Evolutionary conservation across 208 protist species (phyloP).

Genomic region (Crithidia brevicula): DNA sequence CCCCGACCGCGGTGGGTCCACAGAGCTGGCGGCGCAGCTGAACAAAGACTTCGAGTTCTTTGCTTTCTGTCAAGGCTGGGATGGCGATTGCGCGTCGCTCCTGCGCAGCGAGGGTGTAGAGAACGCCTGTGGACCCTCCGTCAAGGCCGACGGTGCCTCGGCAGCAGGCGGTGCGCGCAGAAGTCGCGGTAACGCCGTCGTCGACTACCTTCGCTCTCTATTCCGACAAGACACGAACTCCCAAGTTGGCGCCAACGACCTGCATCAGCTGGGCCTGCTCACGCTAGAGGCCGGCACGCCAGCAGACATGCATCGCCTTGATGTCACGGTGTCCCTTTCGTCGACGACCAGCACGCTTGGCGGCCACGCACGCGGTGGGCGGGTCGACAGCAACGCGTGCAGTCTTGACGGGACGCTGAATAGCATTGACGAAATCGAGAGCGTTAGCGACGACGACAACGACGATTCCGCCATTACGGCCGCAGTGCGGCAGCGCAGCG

Average conservation of each 20-base stretch:
- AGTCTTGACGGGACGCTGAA: constrained; percentile 12
- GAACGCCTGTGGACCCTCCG: not conserved
- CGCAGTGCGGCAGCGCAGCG: constrained; percentile 53
- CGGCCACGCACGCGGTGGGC: not conserved
- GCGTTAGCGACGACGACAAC: constrained; percentile 30
- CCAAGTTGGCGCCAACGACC: constrained; percentile 54
- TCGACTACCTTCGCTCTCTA: constrained; percentile 69
- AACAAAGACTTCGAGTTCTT: constrained; percentile 82
- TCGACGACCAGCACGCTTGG: not conserved
- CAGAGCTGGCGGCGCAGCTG: constrained; percentile 60
- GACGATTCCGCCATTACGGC: constrained; percentile 16
- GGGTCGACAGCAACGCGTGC: not conserved
- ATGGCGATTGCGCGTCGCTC: constrained; percentile 48
- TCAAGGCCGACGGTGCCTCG: not conserved
- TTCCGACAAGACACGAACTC: constrained; percentile 69
- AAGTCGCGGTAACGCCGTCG: constrained; percentile 51
- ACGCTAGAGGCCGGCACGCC: constrained; percentile 52
- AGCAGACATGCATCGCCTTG: constrained; percentile 49
- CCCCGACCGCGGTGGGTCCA: constrained; percentile 67
- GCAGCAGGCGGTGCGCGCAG: constrained; percentile 19
- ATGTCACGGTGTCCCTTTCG: constrained; percentile 20
- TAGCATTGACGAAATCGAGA: constrained; percentile 22
- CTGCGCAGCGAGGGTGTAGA: constrained; percentile 24
- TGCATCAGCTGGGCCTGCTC: constrained; percentile 70
- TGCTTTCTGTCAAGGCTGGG: constrained; percentile 72